Evolutionary conservation across 495 filamentous ascomycete genomes (phyloP).

Genomic region (Cladorrhinum samala): DNA sequence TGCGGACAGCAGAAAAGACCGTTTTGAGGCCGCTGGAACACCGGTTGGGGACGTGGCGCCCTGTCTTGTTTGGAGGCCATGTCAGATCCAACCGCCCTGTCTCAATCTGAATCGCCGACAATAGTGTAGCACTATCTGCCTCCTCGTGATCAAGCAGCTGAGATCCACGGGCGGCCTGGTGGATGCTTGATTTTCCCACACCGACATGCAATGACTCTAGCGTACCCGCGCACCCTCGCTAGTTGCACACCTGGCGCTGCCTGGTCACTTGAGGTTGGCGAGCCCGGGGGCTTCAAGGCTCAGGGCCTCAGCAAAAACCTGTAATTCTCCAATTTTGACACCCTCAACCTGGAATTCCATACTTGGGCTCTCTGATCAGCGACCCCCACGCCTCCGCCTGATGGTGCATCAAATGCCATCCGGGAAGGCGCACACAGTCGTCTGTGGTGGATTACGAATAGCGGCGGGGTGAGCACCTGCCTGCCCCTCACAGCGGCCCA

Average conservation of each 20-base stretch:
- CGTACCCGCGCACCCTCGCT: background rate
- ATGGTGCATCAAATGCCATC: no score
- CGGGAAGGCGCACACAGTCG: no score
- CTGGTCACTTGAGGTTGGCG: background rate
- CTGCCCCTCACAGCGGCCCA: background rate
- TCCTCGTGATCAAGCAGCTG: background rate
- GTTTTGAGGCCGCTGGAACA: background rate
- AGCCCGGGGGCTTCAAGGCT: background rate
- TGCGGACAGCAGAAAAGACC: background rate
- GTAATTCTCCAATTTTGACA: background rate
- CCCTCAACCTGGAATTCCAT: background rate
- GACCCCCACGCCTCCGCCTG: background rate
- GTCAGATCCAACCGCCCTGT: background rate
- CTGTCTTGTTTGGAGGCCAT: background rate
- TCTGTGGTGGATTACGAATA: background rate
- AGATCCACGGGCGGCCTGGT: background rate
- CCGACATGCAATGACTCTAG: background rate
- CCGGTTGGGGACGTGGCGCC: background rate
- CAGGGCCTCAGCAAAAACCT: background rate
- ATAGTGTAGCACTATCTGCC: background rate
- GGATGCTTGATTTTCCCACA: background rate
- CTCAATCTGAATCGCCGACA: background rate
- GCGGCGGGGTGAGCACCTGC: background rate
- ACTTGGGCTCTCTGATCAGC: no score
- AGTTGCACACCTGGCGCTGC: constrained; percentile 2